These are phyloP conservation scores for Paxillus involutus DNA, from an alignment of 768 basidiomycete species.

Conservation along the genomic window DNA sequence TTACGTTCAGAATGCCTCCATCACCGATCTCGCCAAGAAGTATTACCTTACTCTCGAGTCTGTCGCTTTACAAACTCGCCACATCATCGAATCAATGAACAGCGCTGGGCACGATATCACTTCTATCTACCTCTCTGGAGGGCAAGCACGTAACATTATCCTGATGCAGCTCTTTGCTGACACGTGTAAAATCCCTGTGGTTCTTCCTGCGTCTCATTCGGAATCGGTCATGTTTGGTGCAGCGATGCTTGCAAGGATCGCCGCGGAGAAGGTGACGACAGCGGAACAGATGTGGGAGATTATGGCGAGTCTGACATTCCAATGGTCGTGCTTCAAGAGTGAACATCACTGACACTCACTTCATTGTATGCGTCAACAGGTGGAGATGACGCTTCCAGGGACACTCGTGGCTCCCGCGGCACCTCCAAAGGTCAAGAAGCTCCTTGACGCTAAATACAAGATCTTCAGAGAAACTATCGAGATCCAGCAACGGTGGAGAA, in stretches of 20 bases:
- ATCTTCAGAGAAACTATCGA: conserved; percentile 90
- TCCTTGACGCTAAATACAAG: conserved; percentile 90
- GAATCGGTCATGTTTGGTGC: conserved; percentile 90
- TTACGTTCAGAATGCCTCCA: conserved; percentile 54
- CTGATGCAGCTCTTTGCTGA: conserved; percentile 92
- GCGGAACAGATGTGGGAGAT: conserved; percentile 82
- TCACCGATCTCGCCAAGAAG: conserved; percentile 83
- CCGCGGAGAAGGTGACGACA: conserved; percentile 58
- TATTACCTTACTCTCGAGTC: conserved; percentile 91
- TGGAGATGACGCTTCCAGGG: conserved; percentile 90
- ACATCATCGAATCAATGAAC: conserved; percentile 93
- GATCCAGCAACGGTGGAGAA: conserved; percentile 85
- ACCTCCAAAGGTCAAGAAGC: conserved; percentile 59
- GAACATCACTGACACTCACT: background rate
- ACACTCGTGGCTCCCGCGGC: conserved; percentile 66
- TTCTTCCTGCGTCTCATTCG: conserved; percentile 73
- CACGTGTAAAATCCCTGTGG: conserved; percentile 76
- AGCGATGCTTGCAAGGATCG: conserved; percentile 91
- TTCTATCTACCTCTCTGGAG: conserved; percentile 89
- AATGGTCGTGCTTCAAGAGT: background rate
- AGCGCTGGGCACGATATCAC: conserved; percentile 78
- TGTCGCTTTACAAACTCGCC: conserved; percentile 91
- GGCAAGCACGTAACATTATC: conserved; percentile 85
- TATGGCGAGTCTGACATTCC: conserved; percentile 56
- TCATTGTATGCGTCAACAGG: conserved; percentile 39